phyloP scores from a whole-genome alignment of 257 asterid species.

The Solanum paucissectum region DNA sequence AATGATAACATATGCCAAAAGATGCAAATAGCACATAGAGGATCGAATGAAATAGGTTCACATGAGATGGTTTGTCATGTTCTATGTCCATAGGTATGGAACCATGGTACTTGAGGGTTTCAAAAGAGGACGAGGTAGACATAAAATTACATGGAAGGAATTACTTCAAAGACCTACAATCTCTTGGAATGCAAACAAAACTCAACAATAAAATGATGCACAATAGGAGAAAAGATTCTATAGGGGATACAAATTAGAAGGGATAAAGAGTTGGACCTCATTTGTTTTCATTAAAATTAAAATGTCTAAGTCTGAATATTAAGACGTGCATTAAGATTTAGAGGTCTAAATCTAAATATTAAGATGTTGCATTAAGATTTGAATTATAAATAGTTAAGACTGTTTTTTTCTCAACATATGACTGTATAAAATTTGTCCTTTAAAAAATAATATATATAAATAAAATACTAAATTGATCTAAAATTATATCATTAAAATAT shows the following conservation, averaged over 20 bases:
- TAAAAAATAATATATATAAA: too few species aligned
- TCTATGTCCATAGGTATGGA: neutral
- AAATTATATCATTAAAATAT: too few species aligned
- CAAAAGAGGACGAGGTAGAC: neutral
- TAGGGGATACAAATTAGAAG: neutral
- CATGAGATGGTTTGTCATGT: neutral
- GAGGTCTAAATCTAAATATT: neutral
- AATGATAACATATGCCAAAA: neutral
- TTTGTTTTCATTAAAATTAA: neutral
- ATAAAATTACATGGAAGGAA: neutral
- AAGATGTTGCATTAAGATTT: neutral
- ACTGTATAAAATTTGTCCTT: neutral
- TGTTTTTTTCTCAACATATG: neutral
- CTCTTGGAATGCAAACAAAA: neutral
- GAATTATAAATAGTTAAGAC: neutral
- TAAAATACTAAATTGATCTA: neutral
- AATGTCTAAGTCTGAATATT: neutral
- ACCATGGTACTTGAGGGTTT: neutral
- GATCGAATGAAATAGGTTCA: neutral
- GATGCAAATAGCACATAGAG: neutral
- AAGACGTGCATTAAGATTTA: neutral
- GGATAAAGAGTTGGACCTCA: neutral
- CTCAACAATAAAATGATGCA: neutral
- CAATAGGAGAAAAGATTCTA: neutral
- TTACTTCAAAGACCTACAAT: neutral